These are phyloP conservation scores for Noccaea caerulescens DNA, from an alignment of 345 rosid genomes.

Conservation along the genomic window DNA sequence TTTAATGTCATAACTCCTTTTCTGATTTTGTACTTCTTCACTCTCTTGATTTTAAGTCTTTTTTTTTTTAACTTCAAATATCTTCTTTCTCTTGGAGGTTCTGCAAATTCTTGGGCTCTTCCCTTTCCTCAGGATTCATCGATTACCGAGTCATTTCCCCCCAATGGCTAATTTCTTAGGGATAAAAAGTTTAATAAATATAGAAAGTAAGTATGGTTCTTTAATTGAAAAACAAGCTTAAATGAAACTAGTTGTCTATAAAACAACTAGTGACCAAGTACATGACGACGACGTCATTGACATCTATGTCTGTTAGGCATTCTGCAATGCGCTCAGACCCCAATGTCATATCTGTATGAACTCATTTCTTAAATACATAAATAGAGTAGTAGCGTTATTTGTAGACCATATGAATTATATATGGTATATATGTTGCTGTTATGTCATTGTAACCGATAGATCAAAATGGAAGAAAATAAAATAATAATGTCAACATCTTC, in stretches of 20 bases:
- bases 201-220: not conserved
- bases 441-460: not conserved
- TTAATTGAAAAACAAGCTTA: conserved; percentile 21
- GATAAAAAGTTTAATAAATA: not conserved
- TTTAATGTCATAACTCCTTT: conserved; percentile 32
- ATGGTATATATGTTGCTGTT: not conserved
- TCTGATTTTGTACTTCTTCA: conserved; percentile 13
- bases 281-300: conserved; percentile 44
- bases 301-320: conserved; percentile 39
- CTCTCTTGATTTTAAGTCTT: conserved; percentile 3
- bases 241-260: conserved; percentile 28
- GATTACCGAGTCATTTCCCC: conserved; percentile 39
- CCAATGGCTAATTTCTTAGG: conserved; percentile 33
- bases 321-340: conserved; percentile 41
- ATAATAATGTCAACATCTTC: not conserved
- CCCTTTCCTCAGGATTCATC: conserved; percentile 34
- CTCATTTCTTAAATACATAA: conserved; percentile 8
- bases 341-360: conserved; percentile 34
- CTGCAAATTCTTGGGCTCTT: conserved; percentile 39
- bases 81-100: conserved; percentile 31
- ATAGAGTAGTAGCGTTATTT: not conserved
- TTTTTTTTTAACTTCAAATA: not conserved
- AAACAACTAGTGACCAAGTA: conserved; percentile 40
- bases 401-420: conserved; percentile 10
- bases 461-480: not conserved